Evolutionary conservation across 805 yeast genomes (phyloP).

Genomic region (Wickerhamiella azymoides): DNA sequence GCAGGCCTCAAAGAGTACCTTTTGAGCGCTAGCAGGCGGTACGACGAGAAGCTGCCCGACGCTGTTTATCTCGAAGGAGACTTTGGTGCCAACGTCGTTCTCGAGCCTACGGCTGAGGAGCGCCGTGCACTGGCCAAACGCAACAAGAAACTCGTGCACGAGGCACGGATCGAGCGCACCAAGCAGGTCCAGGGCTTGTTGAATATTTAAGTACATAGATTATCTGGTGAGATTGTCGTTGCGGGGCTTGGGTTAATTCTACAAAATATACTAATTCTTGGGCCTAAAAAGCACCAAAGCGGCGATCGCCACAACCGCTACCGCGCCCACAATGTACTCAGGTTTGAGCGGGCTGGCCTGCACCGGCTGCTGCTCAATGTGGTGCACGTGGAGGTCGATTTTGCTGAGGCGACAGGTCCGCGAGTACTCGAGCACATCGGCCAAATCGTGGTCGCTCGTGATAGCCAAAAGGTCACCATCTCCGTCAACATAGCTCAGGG

Average conservation of each 20-base stretch:
- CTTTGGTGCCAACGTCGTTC: slow-evolving; percentile 35
- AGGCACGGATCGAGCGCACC: slow-evolving; percentile 27
- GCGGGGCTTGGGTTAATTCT: background rate
- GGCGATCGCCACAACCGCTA: slow-evolving; percentile 6
- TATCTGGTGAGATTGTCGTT: background rate
- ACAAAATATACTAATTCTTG: background rate
- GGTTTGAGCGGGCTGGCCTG: slow-evolving; percentile 1
- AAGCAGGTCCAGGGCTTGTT: background rate
- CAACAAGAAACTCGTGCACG: slow-evolving; percentile 33
- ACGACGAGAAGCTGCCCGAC: slow-evolving; percentile 57
- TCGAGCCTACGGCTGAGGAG: slow-evolving; percentile 37
- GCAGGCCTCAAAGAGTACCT: slow-evolving; percentile 28
- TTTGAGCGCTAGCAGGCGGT: slow-evolving; percentile 30
- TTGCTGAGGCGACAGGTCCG: slow-evolving; percentile 37
- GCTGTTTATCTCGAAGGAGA: slow-evolving; percentile 54
- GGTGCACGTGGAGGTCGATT: slow-evolving; percentile 62
- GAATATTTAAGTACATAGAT: background rate
- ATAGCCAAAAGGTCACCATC: slow-evolving; percentile 72
- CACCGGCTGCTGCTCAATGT: slow-evolving; percentile 32
- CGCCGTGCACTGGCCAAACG: slow-evolving; percentile 33
- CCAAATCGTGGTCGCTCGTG: slow-evolving; percentile 57
- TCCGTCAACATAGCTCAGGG: slow-evolving; percentile 68
- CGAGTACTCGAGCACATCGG: slow-evolving; percentile 55
- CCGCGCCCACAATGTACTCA: slow-evolving; percentile 8
- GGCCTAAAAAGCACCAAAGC: slow-evolving; percentile 6